These are phyloP conservation scores for Cicer yamashitae DNA, from an alignment of 306 rosid genomes.

Conservation along the genomic window DNA sequence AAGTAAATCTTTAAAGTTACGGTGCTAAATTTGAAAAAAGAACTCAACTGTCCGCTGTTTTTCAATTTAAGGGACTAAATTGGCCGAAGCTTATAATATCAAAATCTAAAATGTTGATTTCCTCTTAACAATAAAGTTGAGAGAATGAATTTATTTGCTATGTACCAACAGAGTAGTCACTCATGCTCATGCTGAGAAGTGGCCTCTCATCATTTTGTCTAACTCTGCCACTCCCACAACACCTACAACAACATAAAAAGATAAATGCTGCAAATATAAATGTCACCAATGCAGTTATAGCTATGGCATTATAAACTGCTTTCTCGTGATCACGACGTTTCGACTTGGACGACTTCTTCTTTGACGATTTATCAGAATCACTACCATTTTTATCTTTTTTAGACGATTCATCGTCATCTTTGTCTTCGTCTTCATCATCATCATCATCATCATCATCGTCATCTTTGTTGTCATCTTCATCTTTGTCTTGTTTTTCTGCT, in stretches of 20 bases:
- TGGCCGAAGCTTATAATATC: too few relatives aligned
- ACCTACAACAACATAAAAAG: slow-evolving; percentile 60
- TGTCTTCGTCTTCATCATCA: too few relatives aligned
- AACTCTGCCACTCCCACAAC: slow-evolving; percentile 49
- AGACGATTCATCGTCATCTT: slow-evolving; percentile 31
- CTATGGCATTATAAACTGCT: slow-evolving; percentile 53
- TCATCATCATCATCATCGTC: slow-evolving; percentile 10
- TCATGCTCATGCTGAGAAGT: slow-evolving; percentile 75
- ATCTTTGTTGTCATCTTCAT: background rate
- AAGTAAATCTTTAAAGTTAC: too few relatives aligned
- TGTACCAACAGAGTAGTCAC: slow-evolving; percentile 72
- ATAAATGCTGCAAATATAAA: slow-evolving; percentile 60
- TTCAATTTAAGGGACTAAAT: too few relatives aligned
- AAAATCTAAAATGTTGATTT: too few relatives aligned
- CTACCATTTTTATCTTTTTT: background rate
- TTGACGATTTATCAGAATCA: slow-evolving; percentile 32
- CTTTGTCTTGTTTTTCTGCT: slow-evolving; percentile 42
- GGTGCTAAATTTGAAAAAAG: too few relatives aligned
- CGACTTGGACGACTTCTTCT: slow-evolving; percentile 11
- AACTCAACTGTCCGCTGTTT: too few relatives aligned
- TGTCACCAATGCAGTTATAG: slow-evolving; percentile 65
- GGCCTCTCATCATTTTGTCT: slow-evolving; percentile 82
- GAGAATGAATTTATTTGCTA: slow-evolving; percentile 11
- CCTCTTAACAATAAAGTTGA: background rate
- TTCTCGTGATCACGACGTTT: slow-evolving; percentile 32